Evolutionary conservation across 768 basidiomycete genomes (phyloP).

Genomic region (Udeniomyces megalosporus): DNA sequence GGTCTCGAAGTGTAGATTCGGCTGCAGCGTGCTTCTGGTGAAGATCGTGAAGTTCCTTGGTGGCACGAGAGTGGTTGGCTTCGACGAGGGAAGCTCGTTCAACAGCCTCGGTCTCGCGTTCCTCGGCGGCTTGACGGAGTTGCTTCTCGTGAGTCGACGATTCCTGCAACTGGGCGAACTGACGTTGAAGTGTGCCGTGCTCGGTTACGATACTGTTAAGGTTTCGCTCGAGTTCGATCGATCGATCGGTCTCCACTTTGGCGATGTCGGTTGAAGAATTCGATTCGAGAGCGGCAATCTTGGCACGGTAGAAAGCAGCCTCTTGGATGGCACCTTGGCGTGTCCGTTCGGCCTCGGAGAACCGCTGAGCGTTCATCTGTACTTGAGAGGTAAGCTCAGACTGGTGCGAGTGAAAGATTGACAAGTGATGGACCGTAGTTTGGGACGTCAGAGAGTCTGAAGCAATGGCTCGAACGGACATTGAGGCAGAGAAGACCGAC

Average conservation of each 20-base stretch:
- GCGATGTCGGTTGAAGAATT: constrained; percentile 47
- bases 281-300: constrained; percentile 70
- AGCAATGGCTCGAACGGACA: background rate
- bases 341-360: constrained; percentile 62
- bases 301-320: constrained; percentile 87
- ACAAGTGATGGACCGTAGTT: no score
- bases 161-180: constrained; percentile 54
- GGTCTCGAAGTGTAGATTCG: constrained; percentile 56
- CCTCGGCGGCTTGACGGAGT: constrained; percentile 61
- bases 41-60: constrained; percentile 52
- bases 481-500: constrained; percentile 38
- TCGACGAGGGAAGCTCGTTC: constrained; percentile 63
- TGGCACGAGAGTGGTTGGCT: constrained; percentile 43
- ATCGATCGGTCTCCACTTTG: constrained; percentile 62
- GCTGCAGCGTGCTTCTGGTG: constrained; percentile 45
- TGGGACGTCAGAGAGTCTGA: background rate
- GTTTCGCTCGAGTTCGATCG: constrained; percentile 55
- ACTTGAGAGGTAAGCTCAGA: constrained; percentile 47
- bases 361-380: constrained; percentile 52
- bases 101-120: constrained; percentile 53
- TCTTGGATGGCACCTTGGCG: constrained; percentile 72
- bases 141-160: constrained; percentile 57
- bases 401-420: constrained; percentile 2
- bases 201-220: constrained; percentile 47
- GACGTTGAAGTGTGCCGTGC: constrained; percentile 49